Evolutionary conservation across 192 early-diverging fungal species (phyloP).

Genomic region (Allomyces macrogynus): DNA sequence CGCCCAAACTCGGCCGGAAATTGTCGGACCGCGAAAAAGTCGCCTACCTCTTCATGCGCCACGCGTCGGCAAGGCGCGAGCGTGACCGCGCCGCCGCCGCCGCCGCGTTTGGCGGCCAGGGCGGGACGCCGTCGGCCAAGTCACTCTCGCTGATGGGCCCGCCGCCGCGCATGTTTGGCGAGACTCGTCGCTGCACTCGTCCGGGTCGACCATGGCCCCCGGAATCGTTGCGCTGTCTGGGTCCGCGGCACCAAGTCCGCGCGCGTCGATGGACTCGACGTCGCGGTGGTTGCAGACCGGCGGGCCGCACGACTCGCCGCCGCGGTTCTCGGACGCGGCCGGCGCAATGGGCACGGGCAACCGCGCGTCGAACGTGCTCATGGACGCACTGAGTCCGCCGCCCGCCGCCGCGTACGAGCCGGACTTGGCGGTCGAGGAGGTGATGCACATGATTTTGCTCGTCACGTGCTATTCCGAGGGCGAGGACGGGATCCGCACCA

Average conservation of each 20-base stretch:
- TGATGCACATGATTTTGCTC: conserved; percentile 45
- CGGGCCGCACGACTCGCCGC: too few relatives aligned
- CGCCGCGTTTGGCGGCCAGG: too few relatives aligned
- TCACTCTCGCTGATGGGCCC: not conserved
- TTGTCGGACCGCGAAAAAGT: not conserved
- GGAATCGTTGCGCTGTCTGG: too few relatives aligned
- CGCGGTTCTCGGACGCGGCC: too few relatives aligned
- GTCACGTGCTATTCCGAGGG: conserved; percentile 68
- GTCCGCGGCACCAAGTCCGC: too few relatives aligned
- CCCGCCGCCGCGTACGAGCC: not conserved
- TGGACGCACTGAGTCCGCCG: not conserved
- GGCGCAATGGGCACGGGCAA: not conserved
- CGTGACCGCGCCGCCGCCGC: not conserved
- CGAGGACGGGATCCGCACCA: conserved; percentile 43
- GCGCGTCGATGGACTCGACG: too few relatives aligned
- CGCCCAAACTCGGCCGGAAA: conserved; percentile 15
- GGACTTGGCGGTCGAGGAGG: not conserved
- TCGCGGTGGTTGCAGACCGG: too few relatives aligned
- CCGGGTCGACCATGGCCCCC: too few relatives aligned
- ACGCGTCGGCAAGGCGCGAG: not conserved
- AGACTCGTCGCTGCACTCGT: too few relatives aligned
- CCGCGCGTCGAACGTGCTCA: not conserved
- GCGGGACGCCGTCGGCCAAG: not conserved
- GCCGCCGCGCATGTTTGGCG: not conserved
- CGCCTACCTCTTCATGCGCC: not conserved